Evolutionary conservation across 2,329 filamentous ascomycete genomes (phyloP), one percentile per base, ranked within the genome.

Genomic region (Chaetomium globosum): DNA sequence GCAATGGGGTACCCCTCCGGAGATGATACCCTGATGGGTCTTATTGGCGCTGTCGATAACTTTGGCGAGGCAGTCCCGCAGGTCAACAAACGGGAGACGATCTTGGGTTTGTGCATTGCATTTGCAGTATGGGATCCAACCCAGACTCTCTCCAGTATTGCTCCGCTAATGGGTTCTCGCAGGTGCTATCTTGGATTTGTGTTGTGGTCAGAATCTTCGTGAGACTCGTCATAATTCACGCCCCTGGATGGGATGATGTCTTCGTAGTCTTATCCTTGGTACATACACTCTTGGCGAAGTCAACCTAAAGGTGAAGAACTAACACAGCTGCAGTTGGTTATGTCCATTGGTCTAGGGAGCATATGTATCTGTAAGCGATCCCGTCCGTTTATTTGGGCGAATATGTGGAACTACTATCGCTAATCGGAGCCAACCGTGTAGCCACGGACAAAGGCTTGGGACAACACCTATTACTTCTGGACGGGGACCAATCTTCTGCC

Each of bases 201-300:
- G 61, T 65, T 13, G 49, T 31, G 1, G n/a, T 57, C 46, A 63
- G 64, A 48, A 49, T 74, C 48, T 76, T 71, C 55, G 73, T 75
- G 51, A 65, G 62, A 12, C 63, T 74, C 58, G 69, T 74, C 23
- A 57, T 76, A 23, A 64, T 76, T 33, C 68, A 65, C 31, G 72
- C 73, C 23, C 61, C 75, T 4, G 76, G 77, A 21, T 76, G 71
- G 73, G 77, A 78, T 57, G 76, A 78, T 65, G 30, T 77, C 0
- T 77, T 77, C 49, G 73, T 78, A 21, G 61, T 76, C 1, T 56
- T 77, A 23, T 76, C 74, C 60, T 64, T 74, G 66, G 73, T 77
- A 69, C 26, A 26, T 26, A 26, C 26, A 26, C 63, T 13, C 16
- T 39, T 21, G 21, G 70, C 31, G 4, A 28, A 26, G 13, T 13